Conservation (phyloP, 176 grass and related monocot genomes). For the Eragrostis nindensis region DNA sequence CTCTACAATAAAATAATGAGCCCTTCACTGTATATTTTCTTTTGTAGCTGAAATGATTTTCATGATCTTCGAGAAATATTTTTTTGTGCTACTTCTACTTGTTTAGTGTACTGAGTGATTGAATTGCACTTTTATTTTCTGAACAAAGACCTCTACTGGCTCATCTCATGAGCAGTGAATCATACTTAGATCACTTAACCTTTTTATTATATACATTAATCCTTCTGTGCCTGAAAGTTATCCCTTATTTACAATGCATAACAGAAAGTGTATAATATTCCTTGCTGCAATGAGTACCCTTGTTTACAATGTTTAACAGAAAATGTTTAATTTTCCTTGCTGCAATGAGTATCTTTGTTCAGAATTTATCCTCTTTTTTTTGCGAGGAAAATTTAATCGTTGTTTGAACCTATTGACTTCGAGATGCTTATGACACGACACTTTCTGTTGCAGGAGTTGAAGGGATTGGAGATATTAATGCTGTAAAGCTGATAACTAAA, state of each 20-base stretch:
- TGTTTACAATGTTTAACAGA: background rate
- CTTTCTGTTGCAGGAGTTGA: constrained; percentile 80
- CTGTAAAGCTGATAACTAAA: constrained; percentile 77
- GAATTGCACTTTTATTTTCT: constrained; percentile 12
- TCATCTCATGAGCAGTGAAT: constrained; percentile 1
- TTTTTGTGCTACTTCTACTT: constrained; percentile 12
- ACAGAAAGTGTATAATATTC: background rate
- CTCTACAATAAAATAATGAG: background rate
- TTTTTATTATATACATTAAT: background rate
- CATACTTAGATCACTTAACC: constrained; percentile 6
- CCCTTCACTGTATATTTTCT: background rate
- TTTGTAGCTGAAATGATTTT: background rate
- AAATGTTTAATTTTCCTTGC: constrained; percentile 7
- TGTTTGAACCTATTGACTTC: background rate
- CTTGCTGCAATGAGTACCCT: too few species aligned
- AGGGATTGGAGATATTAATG: constrained; percentile 88
- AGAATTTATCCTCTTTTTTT: too few species aligned
- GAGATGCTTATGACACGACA: background rate
- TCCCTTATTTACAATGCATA: constrained; percentile 2
- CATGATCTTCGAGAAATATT: constrained; percentile 27
- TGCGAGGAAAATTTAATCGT: too few species aligned
- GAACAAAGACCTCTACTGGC: background rate
- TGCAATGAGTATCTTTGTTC: constrained; percentile 11
- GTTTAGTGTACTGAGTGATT: constrained; percentile 5
- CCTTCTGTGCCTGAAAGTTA: constrained; percentile 12